Percentiles rank a stretch among this genome's conserved stretches.
These are phyloP conservation scores for Nematodospora valgi DNA, from an alignment of 805 yeast species.

Conservation along the genomic window DNA sequence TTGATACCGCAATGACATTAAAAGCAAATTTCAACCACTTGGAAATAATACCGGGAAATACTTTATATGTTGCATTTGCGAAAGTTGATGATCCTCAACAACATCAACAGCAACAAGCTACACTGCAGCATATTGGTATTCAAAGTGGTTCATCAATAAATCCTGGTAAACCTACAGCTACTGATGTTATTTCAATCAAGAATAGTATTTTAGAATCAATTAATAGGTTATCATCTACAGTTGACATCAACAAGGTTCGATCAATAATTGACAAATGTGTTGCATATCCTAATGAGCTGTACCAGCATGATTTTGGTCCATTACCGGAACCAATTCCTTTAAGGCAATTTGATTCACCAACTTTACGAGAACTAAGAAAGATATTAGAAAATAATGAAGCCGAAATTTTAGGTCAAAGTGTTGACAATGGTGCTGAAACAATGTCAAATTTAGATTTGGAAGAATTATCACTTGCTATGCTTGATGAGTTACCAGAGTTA, in stretches of 20 bases:
- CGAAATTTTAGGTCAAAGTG: not conserved
- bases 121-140: constrained; percentile 1
- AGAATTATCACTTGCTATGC: constrained; percentile 77
- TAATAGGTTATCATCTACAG: constrained; percentile 14
- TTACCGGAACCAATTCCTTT: constrained; percentile 68
- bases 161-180: not conserved
- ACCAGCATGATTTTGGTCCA: constrained; percentile 61
- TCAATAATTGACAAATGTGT: constrained; percentile 41
- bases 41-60: constrained; percentile 76
- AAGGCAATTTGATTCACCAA: constrained; percentile 84
- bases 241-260: constrained; percentile 37
- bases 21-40: constrained; percentile 75
- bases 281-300: constrained; percentile 41
- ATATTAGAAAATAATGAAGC: constrained; percentile 33
- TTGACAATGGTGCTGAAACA: constrained; percentile 1
- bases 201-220: constrained; percentile 18
- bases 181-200: constrained; percentile 14
- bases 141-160: not conserved
- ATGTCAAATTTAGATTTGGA: constrained; percentile 64
- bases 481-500: constrained; percentile 84
- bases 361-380: constrained; percentile 81
- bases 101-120: constrained; percentile 4
- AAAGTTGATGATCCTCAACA: constrained; percentile 38
- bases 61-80: constrained; percentile 81
- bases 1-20: constrained; percentile 78